Evolutionary conservation across 1,284 basidiomycete genomes (phyloP).

Genomic region (Leccinum solheimii): DNA sequence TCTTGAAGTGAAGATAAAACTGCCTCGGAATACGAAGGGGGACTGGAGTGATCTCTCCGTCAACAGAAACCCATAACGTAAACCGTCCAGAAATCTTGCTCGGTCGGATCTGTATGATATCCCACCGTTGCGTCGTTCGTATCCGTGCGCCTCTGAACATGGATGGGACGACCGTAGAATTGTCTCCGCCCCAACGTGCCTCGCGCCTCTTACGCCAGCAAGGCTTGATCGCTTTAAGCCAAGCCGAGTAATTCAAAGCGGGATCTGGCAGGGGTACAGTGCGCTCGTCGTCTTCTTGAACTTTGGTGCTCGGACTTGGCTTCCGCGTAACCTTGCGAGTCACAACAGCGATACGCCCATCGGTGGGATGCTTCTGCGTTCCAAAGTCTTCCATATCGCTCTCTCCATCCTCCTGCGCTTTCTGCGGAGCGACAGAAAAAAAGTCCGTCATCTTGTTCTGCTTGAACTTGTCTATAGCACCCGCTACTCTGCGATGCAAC

Average conservation of each 20-base stretch:
- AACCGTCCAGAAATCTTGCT: constrained; percentile 82
- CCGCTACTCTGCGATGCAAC: constrained; percentile 90
- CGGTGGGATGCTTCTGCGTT: constrained; percentile 28
- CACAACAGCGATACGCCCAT: constrained; percentile 56
- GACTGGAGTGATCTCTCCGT: constrained; percentile 77
- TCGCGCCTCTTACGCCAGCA: constrained; percentile 74
- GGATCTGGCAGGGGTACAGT: constrained; percentile 40
- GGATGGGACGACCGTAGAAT: constrained; percentile 56
- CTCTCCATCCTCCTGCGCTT: constrained; percentile 36
- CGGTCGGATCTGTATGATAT: constrained; percentile 87
- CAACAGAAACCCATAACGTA: constrained; percentile 87
- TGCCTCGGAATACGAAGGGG: constrained; percentile 86
- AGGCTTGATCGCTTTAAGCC: constrained; percentile 79
- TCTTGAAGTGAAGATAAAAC: constrained; percentile 92
- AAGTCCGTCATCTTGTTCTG: constrained; percentile 98
- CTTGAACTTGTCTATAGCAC: constrained; percentile 93
- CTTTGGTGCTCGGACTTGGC: constrained; percentile 42
- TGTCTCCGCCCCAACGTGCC: constrained; percentile 44
- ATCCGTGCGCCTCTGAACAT: constrained; percentile 79
- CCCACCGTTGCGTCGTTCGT: constrained; percentile 81
- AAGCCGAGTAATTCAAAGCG: constrained; percentile 69
- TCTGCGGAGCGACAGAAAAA: constrained; percentile 52
- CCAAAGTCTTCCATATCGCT: constrained; percentile 73
- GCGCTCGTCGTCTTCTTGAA: constrained; percentile 34
- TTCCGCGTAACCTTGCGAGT: constrained; percentile 49